These are phyloP conservation scores for Naegleria gruberi DNA, from an alignment of 208 protist species.

Conservation along the genomic window DNA sequence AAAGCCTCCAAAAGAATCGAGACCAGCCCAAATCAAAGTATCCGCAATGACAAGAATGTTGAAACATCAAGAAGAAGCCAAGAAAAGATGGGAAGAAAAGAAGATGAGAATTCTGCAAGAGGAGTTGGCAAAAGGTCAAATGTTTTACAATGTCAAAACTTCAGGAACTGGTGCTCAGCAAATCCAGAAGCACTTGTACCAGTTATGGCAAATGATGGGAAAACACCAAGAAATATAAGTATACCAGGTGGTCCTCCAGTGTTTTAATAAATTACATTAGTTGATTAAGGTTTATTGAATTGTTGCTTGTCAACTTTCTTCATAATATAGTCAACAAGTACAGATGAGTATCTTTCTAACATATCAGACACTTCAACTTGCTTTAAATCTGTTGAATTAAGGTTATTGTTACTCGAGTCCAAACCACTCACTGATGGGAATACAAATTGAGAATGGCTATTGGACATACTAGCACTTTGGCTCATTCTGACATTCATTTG, in stretches of 20 bases:
- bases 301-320: neutral
- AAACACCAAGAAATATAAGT: neutral
- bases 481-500: neutral
- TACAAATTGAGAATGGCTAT: neutral
- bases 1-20: neutral
- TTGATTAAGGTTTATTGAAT: too few relatives aligned
- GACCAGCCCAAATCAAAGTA: neutral
- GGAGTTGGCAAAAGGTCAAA: neutral
- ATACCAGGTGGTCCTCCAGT: neutral
- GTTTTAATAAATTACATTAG: too few relatives aligned
- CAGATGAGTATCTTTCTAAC: neutral
- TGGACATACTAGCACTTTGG: neutral
- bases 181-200: neutral
- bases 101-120: neutral
- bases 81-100: neutral
- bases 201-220: neutral
- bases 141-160: neutral
- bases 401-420: neutral
- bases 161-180: neutral
- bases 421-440: neutral
- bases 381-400: neutral
- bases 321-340: neutral
- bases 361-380: neutral
- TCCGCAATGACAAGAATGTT: neutral
- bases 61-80: neutral